phyloP scores from a whole-genome alignment of 257 asterid genomes.

The Verbascum thapsus region DNA sequence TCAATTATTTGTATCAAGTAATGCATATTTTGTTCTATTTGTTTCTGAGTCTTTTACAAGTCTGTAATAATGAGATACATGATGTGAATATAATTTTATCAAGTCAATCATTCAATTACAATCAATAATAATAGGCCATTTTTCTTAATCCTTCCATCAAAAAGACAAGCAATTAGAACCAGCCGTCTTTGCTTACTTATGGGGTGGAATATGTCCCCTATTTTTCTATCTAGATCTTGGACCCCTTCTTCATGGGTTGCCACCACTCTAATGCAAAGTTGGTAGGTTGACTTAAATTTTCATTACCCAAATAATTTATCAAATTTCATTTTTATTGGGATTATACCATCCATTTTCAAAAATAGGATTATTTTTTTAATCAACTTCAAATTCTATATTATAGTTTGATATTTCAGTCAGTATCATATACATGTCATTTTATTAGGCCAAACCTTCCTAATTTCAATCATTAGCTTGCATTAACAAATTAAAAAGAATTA shows the following conservation, averaged over 20 bases:
- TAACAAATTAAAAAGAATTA: not conserved
- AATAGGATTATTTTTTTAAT: too few relatives aligned
- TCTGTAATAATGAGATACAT: too few relatives aligned
- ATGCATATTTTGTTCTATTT: too few relatives aligned
- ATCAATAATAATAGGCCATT: slow-evolving; percentile 14
- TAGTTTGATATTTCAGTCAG: too few relatives aligned
- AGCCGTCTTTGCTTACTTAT: slow-evolving; percentile 39
- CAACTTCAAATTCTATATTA: not conserved
- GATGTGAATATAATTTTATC: slow-evolving; percentile 12
- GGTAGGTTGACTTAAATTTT: slow-evolving; percentile 16
- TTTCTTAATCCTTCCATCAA: slow-evolving; percentile 21
- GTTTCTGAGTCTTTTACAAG: too few relatives aligned
- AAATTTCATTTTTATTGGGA: not conserved
- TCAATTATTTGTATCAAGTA: too few relatives aligned
- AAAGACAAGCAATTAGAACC: not conserved
- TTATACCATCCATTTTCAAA: slow-evolving; percentile 26
- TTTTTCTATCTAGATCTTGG: not conserved
- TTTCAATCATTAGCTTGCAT: not conserved
- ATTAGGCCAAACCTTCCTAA: not conserved
- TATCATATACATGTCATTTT: not conserved
- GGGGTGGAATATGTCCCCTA: slow-evolving; percentile 21
- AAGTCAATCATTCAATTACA: slow-evolving; percentile 20
- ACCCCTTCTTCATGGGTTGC: slow-evolving; percentile 37
- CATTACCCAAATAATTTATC: not conserved
- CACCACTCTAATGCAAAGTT: slow-evolving; percentile 30